Evolutionary conservation across 768 basidiomycete species (phyloP), one percentile per base, ranked within the genome.

Genomic region (Pholiota microspora): DNA sequence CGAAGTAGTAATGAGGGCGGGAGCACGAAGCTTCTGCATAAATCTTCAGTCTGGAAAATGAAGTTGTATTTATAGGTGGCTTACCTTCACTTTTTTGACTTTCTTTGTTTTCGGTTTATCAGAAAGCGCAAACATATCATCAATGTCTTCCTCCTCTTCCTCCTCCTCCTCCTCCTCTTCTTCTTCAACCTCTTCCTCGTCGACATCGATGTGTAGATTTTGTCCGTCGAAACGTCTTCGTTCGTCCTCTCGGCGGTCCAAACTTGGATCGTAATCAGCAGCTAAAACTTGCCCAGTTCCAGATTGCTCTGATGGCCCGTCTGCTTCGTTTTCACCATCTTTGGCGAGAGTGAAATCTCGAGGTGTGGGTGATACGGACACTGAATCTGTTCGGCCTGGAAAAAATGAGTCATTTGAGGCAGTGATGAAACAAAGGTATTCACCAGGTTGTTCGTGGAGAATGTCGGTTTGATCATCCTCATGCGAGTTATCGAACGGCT

Each of bases 161-260:
- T 81, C 81, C n/a, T 78, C 77, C 9, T 79, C 80, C 51, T 83
- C 79, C 53, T 82, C 78, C 38, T 78, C 81, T 13, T 77, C 74
- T 21, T 81, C 79, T 4, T 74, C 77, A 4, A 82, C 78, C 42
- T 79, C 81, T 15, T 77, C 73, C 15, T 80, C 78, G 4, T 73
- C 77, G 23, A 77, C 72, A n/a, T 80, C 78, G 15, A 74, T 65
- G 1, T 69, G 65, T 50, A 61, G 61, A 23, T 34, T 47, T 1
- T 59, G 73, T 63, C 65, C 81, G 3, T 73, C 75, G 28, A 84
- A 79, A 16, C 88, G 82, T 59, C 84, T 84, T 55, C 85, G 84
- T 57, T 93, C 90, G 58, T 95, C 92, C 65, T 92, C 91, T 21
- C 87, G 80, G 21, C 88, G 81, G 72, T 98, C 96, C 60, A 88